Evolutionary conservation across 2,329 filamentous ascomycete genomes (phyloP), one percentile per base, ranked within the genome.

Genomic region (Nigrospora sphaerica): DNA sequence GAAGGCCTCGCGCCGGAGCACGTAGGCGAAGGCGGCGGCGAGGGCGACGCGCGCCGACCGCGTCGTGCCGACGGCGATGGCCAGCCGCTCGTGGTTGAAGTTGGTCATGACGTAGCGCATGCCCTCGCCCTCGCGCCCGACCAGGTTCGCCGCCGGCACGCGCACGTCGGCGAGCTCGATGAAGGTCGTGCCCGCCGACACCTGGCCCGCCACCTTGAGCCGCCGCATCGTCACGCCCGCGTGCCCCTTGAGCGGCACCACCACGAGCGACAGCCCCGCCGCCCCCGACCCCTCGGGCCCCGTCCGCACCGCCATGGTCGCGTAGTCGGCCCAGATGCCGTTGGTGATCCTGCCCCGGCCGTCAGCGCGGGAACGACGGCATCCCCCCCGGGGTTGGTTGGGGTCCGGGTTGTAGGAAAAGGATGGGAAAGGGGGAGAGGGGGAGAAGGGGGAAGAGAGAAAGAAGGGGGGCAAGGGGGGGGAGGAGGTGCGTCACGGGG

Each of bases 21-120:
- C 62, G 46, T 69, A 68, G 44, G 58, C 63, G 39, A 69, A 67
- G 0, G 66, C 64, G 3, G 65, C 46, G 17, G 58, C 54, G 11
- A 69, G 56, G 2, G 66, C 66, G 1, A 68, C 66, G 11, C 66
- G 57, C n/a, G 83, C 73, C 56, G 81, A 73, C 3, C 85, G 71
- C 2, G 82, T 85, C 1, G 77, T 75, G 0, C 77, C 75, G 13
- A 88, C 77, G 1, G 80, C 72, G 51, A 89, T 86, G 14, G 73
- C 74, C 12, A 89, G 69, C 0, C 85, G 77, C 62, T 90, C 86
- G 62, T 89, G 85, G 67, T 89, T 89, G 75, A 89, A 89, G 66
- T 89, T 87, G 45, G 79, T 83, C 83, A 86, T 87, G 57, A 86
- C 78, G 58, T 86, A 86, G 48, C 71, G 75, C 84, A 90, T 88